These are phyloP conservation scores for Oxyria digyna DNA, from an alignment of 148 eudicot genomes.

Conservation along the genomic window DNA sequence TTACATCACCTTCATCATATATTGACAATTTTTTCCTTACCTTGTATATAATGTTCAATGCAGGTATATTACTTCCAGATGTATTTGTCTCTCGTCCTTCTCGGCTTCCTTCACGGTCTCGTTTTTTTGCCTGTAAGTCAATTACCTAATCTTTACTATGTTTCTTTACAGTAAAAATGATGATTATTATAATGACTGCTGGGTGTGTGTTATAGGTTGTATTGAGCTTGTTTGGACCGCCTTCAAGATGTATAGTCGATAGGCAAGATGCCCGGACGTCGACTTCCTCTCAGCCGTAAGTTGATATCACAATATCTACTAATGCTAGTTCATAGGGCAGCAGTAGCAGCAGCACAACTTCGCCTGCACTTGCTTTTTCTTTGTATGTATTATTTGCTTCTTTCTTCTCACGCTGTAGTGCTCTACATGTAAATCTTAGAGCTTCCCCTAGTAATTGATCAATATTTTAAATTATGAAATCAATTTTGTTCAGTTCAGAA, in stretches of 20 bases:
- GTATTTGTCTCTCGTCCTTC: constrained; percentile 90
- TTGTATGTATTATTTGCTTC: no score
- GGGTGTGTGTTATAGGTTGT: constrained; percentile 43
- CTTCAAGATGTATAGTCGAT: constrained; percentile 50
- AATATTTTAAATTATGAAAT: no score
- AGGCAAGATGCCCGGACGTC: constrained; percentile 56
- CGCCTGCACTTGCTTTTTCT: no score
- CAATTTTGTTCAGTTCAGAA: no score
- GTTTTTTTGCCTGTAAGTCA: constrained; percentile 86
- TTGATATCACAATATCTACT: not conserved
- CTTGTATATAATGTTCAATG: constrained; percentile 9
- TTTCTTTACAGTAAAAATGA: no score
- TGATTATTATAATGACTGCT: no score
- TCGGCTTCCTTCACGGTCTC: constrained; percentile 93
- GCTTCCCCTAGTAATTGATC: no score
- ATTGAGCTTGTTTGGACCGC: constrained; percentile 81
- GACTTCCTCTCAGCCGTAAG: constrained; percentile 24
- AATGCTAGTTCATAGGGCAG: not conserved
- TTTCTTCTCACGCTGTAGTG: no score
- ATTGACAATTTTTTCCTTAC: not conserved
- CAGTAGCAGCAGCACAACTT: not conserved
- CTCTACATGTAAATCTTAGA: no score
- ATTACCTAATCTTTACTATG: not conserved
- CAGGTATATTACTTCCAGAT: constrained; percentile 98
- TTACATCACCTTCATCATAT: not conserved